Evolutionary conservation across 1,284 basidiomycete genomes (phyloP).

Genomic region (Apiotrichum montevideense): DNA sequence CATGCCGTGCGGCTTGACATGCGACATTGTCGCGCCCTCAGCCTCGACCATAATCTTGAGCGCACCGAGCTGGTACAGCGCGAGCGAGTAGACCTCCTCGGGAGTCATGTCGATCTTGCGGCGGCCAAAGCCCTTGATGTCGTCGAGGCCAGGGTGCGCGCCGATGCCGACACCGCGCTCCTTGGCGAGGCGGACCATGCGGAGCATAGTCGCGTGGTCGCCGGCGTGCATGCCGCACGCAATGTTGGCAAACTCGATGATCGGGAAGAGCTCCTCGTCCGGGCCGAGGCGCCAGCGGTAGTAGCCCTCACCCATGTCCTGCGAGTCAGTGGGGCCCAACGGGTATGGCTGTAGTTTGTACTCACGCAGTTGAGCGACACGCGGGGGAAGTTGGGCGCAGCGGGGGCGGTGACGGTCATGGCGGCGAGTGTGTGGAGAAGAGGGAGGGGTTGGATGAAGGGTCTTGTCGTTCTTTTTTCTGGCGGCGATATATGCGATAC

Average conservation of each 20-base stretch:
- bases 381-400: constrained; percentile 3
- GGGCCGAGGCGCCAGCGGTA: constrained; percentile 38
- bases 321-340: neutral
- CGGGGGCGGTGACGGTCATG: constrained; percentile 1
- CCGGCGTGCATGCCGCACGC: constrained; percentile 43
- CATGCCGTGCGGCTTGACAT: constrained; percentile 24
- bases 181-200: constrained; percentile 37
- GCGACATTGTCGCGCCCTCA: constrained; percentile 29
- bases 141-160: constrained; percentile 23
- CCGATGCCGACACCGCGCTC: constrained; percentile 37
- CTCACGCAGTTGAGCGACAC: constrained; percentile 10
- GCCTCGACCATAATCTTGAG: constrained; percentile 37
- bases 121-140: constrained; percentile 15
- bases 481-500: too few relatives aligned
- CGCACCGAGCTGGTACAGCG: constrained; percentile 36
- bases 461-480: too few relatives aligned
- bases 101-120: constrained; percentile 12
- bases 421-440: neutral
- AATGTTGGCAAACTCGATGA: constrained; percentile 34
- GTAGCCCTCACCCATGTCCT: constrained; percentile 30
- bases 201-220: constrained; percentile 38
- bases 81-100: constrained; percentile 17
- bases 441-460: too few relatives aligned
- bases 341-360: neutral
- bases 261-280: constrained; percentile 37